Percentiles rank a stretch among this genome's conserved stretches.
Evolutionary conservation across 176 grass and related monocot genomes (phyloP).

Genomic region (Saccharum spontaneum): DNA sequence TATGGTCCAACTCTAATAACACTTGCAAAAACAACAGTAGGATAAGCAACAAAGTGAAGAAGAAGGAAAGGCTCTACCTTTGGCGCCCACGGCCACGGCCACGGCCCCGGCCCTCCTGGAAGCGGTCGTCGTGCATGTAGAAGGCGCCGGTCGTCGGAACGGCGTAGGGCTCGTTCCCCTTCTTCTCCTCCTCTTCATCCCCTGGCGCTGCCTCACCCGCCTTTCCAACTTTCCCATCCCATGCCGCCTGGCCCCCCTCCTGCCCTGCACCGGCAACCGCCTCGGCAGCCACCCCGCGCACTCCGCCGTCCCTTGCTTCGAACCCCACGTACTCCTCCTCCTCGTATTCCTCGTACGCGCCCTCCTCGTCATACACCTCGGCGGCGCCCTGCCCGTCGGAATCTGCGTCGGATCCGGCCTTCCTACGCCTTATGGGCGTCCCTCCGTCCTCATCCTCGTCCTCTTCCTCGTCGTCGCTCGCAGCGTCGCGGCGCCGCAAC

Average conservation of each 20-base stretch:
- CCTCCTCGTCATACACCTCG: slow-evolving; percentile 77
- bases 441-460: slow-evolving; percentile 14
- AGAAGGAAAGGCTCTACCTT: slow-evolving; percentile 43
- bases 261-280: background rate
- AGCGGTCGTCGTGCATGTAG: slow-evolving; percentile 99
- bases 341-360: slow-evolving; percentile 55
- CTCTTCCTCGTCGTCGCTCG: slow-evolving; percentile 82
- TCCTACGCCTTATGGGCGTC: background rate
- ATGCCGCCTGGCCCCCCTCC: slow-evolving; percentile 28
- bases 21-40: background rate
- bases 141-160: slow-evolving; percentile 90
- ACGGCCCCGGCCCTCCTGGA: slow-evolving; percentile 77
- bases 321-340: slow-evolving; percentile 45
- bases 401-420: slow-evolving; percentile 65
- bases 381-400: slow-evolving; percentile 80
- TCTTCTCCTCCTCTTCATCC: slow-evolving; percentile 53
- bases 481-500: slow-evolving; percentile 70
- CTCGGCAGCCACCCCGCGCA: background rate
- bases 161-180: slow-evolving; percentile 82
- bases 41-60: background rate
- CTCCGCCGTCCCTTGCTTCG: background rate
- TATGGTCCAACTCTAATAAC: background rate
- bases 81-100: slow-evolving; percentile 58
- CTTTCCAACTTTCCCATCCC: slow-evolving; percentile 17
- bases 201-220: slow-evolving; percentile 13